Base-by-base conservation (phyloP, 306 rosid species). In the Coriaria nepalensis region DNA sequence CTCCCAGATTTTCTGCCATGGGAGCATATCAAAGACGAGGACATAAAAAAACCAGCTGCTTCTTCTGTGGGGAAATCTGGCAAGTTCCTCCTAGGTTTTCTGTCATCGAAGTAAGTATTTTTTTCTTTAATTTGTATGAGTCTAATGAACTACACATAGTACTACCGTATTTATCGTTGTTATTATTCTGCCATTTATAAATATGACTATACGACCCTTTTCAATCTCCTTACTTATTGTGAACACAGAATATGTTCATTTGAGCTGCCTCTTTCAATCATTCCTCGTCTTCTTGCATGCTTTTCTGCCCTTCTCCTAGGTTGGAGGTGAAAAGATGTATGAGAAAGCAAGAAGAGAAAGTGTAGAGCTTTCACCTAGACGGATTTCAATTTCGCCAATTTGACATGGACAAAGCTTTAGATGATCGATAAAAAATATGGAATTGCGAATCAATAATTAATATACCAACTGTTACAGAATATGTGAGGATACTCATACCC, bases 1-100 rank as follows among this genome's bases (percentile, higher is more conserved):
- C 97, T 59, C 97, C 97, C 13, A 88, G 83, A 95, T 88, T 88
- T 69, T 88, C 97, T 51, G 97, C 97, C 63, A 81, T 90, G 97
- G 97, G 97, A 90, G 69, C 95, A 90, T 69, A 78, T 90, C 74
- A 90, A 81, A 78, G 93, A 88, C 33, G 90, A 60, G 66, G 86
- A 84, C 75, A 74, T 84, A 49, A 78, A 73, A 71, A 88, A 62
- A 74, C 58, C 59, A 86, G 73, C 45, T 57, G 71, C 9, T 68
- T 93, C 56, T 88, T 88, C 67, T 57, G 70, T 51, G 97, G 97
- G 57, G 95, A 88, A 80, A 84, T 78, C 56, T 88, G 95, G 97
- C 97, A 88, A 77, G 95, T 88, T 47, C 97, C 97, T 59, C 97
- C 97, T 13, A 88, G 83, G 97, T 88, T 88, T 69, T 88, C 97